Evolutionary conservation across 106 monocot genomes (phyloP), one percentile per base, ranked within the genome.

Genomic region (Triglochin maritima): DNA sequence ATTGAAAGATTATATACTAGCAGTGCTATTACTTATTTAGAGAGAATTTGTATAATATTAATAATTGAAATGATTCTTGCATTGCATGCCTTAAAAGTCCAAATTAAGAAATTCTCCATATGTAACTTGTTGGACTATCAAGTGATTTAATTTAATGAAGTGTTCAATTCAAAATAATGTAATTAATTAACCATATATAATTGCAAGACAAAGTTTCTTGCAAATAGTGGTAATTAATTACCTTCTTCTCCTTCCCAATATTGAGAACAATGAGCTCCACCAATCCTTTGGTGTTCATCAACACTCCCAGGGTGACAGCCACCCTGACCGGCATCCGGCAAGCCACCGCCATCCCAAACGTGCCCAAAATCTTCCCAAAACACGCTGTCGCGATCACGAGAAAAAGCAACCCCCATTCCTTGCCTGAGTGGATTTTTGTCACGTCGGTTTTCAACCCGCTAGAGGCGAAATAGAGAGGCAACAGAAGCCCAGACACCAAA

Each of bases 221-320:
- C 29, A 29, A 29, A 29, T 29, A 29, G 29, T 29, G 29, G 29
- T 29, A 29, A 29, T 29, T 29, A 29, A 29, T 29, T 4, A 87
- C 92, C 84, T 85, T 87, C 64, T 77, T 76, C 16, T 92, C 92
- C 52, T 72, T 82, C 47, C 86, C 93, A 11, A 93, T 86, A 70
- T 84, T 83, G 56, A 93, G 83, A 17, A 93, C 88, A 50, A 93
- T 84, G 49, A 93, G 79, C 72, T 93, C 93, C 43, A 89, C 83
- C 5, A 93, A 74, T 17, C 93, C 93, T 71, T 93, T 93, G 52
- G 93, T 89, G 70, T 86, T 93, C 93, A 93, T 93, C 15, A 93
- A 62, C 17, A 88, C 74, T 3, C 88, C 88, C 2, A 93, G 83
- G 15, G 76, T 70, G 3, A 80, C 9, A 16, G 83, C 80, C 54